These are phyloP conservation scores for Solanum pennellii DNA, from an alignment of 257 asterid species.

Conservation along the genomic window DNA sequence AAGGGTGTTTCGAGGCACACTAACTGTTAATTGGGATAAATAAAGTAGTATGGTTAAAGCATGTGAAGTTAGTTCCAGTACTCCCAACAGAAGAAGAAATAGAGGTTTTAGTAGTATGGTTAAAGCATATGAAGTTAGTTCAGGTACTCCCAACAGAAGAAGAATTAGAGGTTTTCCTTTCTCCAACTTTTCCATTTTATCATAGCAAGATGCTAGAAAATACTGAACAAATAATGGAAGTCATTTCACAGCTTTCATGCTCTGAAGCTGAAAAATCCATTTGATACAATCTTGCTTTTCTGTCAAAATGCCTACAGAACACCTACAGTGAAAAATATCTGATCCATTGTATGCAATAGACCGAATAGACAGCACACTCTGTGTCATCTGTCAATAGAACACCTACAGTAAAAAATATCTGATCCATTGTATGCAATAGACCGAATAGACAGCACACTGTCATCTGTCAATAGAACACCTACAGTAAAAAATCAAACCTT, in stretches of 20 bases:
- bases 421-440: not conserved
- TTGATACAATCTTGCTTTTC: not conserved
- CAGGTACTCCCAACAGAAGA: not conserved
- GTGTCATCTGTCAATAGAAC: not conserved
- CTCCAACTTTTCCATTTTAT: not conserved
- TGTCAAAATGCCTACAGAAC: not conserved
- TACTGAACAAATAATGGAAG: not conserved
- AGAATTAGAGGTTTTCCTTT: not conserved
- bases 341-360: not conserved
- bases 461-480: not conserved
- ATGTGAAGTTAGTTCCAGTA: not conserved
- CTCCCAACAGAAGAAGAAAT: not conserved
- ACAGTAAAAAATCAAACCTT: not conserved
- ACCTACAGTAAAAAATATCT: not conserved
- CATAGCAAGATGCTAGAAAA: not conserved
- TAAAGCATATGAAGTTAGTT: not conserved
- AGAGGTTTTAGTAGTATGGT: not conserved
- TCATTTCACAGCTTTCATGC: not conserved
- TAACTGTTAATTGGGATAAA: not conserved
- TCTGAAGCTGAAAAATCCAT: not conserved
- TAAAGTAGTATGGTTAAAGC: not conserved
- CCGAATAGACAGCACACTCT: not conserved
- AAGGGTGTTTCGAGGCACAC: not conserved
- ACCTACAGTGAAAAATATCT: not conserved
- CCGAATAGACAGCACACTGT: not conserved